Percentiles rank a stretch among this genome's conserved stretches.
Evolutionary conservation across 1,139 yeast genomes (phyloP).

Genomic region (Entelexis paramagnoliae): DNA sequence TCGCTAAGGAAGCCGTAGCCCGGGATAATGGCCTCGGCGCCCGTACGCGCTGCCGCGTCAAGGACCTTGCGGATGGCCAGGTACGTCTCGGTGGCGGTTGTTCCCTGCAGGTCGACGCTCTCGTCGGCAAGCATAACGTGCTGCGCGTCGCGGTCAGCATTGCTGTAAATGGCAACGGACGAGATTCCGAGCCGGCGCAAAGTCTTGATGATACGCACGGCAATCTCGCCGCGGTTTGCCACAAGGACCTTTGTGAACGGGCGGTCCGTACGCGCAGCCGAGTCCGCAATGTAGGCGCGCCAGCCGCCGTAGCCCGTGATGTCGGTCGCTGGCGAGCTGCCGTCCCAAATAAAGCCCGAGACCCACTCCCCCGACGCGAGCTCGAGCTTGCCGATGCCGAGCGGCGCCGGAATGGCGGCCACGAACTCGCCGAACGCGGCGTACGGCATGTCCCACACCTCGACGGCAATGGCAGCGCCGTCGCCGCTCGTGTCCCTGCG

Average conservation of each 20-base stretch:
- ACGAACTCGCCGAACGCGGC: conserved; percentile 74
- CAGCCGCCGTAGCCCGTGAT: conserved; percentile 83
- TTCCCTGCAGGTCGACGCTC: conserved; percentile 68
- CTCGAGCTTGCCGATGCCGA: conserved; percentile 89
- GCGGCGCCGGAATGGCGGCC: conserved; percentile 81
- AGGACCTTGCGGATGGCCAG: conserved; percentile 74
- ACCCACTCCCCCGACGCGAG: conserved; percentile 70
- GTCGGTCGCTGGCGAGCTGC: conserved; percentile 42
- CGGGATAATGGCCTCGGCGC: conserved; percentile 88
- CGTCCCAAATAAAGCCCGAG: conserved; percentile 91
- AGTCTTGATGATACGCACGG: conserved; percentile 84
- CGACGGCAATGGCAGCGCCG: conserved; percentile 49
- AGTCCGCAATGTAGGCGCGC: conserved; percentile 50
- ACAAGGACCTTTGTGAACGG: conserved; percentile 80
- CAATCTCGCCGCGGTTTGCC: conserved; percentile 97
- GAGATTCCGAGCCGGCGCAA: conserved; percentile 66
- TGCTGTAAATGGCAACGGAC: conserved; percentile 82
- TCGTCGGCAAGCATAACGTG: conserved; percentile 78
- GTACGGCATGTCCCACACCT: conserved; percentile 70
- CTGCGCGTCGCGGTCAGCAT: conserved; percentile 77
- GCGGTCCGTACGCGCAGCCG: conserved; percentile 33
- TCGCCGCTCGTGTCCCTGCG: conserved; percentile 43
- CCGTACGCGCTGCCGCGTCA: conserved; percentile 68
- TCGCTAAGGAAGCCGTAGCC: conserved; percentile 96
- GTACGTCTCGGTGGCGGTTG: conserved; percentile 82